Evolutionary conservation across 768 basidiomycete genomes (phyloP).

Genomic region (Leccinum barrowsii): DNA sequence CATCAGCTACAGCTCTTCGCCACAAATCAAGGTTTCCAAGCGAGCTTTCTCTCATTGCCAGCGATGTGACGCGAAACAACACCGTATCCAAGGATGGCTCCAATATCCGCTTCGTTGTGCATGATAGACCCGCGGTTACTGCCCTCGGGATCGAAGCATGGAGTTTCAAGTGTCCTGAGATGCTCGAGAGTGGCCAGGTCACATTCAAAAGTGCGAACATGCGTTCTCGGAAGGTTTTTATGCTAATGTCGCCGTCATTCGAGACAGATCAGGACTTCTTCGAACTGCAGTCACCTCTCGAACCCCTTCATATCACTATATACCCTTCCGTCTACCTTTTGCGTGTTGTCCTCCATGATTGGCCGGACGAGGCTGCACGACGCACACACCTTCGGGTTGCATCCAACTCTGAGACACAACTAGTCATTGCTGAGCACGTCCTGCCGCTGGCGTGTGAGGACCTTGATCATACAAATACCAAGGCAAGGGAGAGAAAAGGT

Average conservation of each 20-base stretch:
- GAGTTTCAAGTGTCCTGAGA: slow-evolving; percentile 54
- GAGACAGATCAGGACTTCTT: slow-evolving; percentile 71
- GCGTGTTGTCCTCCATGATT: slow-evolving; percentile 73
- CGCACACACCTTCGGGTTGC: slow-evolving; percentile 44
- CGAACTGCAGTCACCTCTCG: slow-evolving; percentile 47
- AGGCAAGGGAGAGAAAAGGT: slow-evolving; percentile 6
- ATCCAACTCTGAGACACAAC: slow-evolving; percentile 42
- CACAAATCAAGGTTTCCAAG: neutral
- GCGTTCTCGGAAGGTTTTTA: neutral
- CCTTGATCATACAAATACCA: slow-evolving; percentile 4
- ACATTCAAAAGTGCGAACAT: slow-evolving; percentile 44
- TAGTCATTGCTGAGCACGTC: slow-evolving; percentile 71
- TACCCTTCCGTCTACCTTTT: slow-evolving; percentile 65
- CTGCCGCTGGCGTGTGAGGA: slow-evolving; percentile 60
- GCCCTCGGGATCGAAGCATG: slow-evolving; percentile 55
- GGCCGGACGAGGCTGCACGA: slow-evolving; percentile 59
- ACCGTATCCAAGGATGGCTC: slow-evolving; percentile 20
- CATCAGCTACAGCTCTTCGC: neutral
- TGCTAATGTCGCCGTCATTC: neutral
- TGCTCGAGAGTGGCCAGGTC: slow-evolving; percentile 51
- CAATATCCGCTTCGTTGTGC: slow-evolving; percentile 49
- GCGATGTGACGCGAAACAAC: slow-evolving; percentile 9
- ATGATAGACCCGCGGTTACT: slow-evolving; percentile 55
- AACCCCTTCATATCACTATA: slow-evolving; percentile 26
- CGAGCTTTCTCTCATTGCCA: neutral